A percentile compares a stretch with the other conserved stretches of the same genome.
Conservation (phyloP, 441 rosid species). For the Brassica balearica region DNA sequence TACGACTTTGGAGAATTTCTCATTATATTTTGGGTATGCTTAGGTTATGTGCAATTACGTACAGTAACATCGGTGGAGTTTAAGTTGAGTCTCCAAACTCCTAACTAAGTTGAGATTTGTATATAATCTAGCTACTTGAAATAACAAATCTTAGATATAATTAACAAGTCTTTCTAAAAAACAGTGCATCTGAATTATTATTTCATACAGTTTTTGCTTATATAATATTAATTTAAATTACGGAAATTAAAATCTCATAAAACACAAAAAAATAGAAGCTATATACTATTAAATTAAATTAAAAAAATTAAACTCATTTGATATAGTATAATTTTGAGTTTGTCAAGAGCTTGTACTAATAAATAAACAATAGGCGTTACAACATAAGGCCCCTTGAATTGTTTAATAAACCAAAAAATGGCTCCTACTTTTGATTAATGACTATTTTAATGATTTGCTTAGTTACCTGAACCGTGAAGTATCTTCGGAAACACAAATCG, state of each 20-base stretch:
- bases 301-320: neutral
- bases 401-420: neutral
- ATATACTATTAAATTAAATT: neutral
- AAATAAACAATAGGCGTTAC: neutral
- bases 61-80: neutral
- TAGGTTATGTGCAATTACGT: neutral
- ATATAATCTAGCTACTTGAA: neutral
- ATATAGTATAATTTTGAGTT: neutral
- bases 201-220: neutral
- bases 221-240: neutral
- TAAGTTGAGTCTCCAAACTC: neutral
- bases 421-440: too few relatives aligned
- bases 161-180: too few relatives aligned
- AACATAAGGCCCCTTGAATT: neutral
- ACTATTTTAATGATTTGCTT: neutral
- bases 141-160: neutral
- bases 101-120: constrained; percentile 1
- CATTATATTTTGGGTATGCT: neutral
- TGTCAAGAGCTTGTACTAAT: neutral
- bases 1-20: neutral
- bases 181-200: neutral
- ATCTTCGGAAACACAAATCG: constrained; percentile 73
- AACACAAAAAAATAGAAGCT: neutral
- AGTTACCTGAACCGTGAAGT: constrained; percentile 70
- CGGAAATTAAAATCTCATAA: neutral